These are phyloP conservation scores for Loxodes magnus DNA, from an alignment of 73 alveolate species.

Conservation along the genomic window DNA sequence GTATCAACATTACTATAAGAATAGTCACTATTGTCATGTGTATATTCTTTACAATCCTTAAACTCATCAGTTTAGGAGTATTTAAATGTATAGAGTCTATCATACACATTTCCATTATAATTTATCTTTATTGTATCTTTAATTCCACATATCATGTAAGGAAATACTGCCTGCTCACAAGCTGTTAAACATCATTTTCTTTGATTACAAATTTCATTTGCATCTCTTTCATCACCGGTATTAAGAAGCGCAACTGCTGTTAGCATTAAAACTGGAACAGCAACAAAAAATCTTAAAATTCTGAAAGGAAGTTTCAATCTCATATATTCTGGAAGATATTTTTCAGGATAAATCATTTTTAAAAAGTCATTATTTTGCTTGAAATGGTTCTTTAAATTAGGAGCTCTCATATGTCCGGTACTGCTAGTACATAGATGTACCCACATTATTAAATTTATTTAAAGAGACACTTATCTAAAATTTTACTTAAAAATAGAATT, in stretches of 20 bases:
- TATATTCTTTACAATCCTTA: slow-evolving; percentile 11
- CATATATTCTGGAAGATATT: slow-evolving; percentile 44
- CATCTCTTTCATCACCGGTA: slow-evolving; percentile 6
- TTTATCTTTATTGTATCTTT: not conserved
- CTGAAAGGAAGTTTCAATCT: slow-evolving; percentile 19
- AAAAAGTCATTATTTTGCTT: slow-evolving; percentile 43
- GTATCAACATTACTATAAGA: slow-evolving; percentile 29
- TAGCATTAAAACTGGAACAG: slow-evolving; percentile 27
- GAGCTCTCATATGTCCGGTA: slow-evolving; percentile 20
- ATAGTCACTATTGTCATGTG: slow-evolving; percentile 17
- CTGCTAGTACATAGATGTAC: not conserved
- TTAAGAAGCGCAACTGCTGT: slow-evolving; percentile 12
- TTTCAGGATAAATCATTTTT: slow-evolving; percentile 25
- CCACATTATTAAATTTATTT: slow-evolving; percentile 11
- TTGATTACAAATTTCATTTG: slow-evolving; percentile 11
- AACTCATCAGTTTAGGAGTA: slow-evolving; percentile 14
- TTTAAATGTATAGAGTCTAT: slow-evolving; percentile 22
- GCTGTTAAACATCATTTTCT: slow-evolving; percentile 20
- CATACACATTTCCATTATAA: slow-evolving; percentile 32
- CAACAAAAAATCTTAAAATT: slow-evolving; percentile 31
- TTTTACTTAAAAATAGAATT: no score
- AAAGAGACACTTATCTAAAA: no score
- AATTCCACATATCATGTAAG: slow-evolving; percentile 16
- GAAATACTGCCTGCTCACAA: slow-evolving; percentile 41
- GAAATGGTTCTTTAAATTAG: slow-evolving; percentile 33